A percentile compares a stretch with the other conserved stretches of the same genome.
Conservation (phyloP, 257 asterid genomes). For the Mitragyna speciosa region DNA sequence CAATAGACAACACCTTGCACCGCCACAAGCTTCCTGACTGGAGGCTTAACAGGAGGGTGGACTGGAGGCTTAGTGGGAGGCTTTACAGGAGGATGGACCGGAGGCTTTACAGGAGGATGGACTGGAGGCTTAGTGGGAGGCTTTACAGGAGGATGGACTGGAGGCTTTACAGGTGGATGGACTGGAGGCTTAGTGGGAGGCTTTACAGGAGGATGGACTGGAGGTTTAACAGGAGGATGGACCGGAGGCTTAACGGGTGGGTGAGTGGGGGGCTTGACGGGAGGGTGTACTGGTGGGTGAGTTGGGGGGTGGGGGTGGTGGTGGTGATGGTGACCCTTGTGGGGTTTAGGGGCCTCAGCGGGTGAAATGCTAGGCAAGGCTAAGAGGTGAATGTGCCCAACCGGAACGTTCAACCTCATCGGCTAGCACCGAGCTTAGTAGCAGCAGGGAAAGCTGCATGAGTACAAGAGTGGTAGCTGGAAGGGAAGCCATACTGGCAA, state of each 20-base stretch:
- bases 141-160: not conserved
- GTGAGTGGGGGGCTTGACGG: not conserved
- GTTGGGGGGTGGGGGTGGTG: slow-evolving; percentile 10
- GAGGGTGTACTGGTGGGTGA: not conserved
- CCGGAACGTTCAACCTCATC: not conserved
- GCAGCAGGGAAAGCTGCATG: slow-evolving; percentile 31
- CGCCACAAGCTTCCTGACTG: slow-evolving; percentile 25
- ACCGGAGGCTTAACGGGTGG: not conserved
- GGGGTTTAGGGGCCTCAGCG: slow-evolving; percentile 19
- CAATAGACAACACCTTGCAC: slow-evolving; percentile 58
- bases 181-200: too few relatives aligned
- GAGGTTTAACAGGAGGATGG: not conserved
- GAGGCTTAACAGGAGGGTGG: not conserved
- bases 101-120: not conserved
- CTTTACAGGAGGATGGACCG: not conserved
- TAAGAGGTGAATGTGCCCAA: not conserved
- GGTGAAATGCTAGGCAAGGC: slow-evolving; percentile 1
- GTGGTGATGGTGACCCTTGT: slow-evolving; percentile 20
- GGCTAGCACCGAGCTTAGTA: slow-evolving; percentile 12
- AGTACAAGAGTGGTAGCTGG: slow-evolving; percentile 21
- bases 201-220: not conserved
- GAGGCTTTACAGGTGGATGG: not conserved
- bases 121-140: slow-evolving; percentile 13
- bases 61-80: not conserved
- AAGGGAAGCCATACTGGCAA: slow-evolving; percentile 28